phyloP scores from a whole-genome alignment of 306 rosid genomes.

The Sechiopsis laciniata region DNA sequence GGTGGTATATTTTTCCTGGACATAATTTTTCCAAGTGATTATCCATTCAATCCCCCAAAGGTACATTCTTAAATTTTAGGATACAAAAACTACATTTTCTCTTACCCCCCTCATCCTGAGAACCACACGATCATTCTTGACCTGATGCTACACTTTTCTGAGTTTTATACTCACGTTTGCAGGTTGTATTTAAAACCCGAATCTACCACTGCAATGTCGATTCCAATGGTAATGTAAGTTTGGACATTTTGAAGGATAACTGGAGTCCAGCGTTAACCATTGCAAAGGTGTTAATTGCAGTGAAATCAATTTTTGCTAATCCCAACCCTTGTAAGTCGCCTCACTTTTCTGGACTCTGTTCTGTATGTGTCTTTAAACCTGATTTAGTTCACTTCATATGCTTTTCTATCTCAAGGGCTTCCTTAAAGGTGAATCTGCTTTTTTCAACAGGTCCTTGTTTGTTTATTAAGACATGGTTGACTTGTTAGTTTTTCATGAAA shows the following conservation, averaged over 20 bases:
- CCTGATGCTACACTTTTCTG: neutral
- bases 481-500: neutral
- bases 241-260: conserved; percentile 68
- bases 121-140: neutral
- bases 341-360: neutral
- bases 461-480: neutral
- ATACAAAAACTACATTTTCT: neutral
- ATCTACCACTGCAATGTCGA: conserved; percentile 85
- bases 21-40: conserved; percentile 64
- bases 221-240: conserved; percentile 47
- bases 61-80: conserved; percentile 28
- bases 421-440: neutral
- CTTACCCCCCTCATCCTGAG: neutral
- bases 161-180: conserved; percentile 23
- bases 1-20: conserved; percentile 88
- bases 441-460: neutral
- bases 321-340: conserved; percentile 73
- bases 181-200: conserved; percentile 84
- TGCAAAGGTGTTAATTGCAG: conserved; percentile 63
- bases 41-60: conserved; percentile 87
- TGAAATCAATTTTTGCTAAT: conserved; percentile 55
- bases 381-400: neutral
- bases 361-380: neutral
- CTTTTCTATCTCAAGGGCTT: neutral
- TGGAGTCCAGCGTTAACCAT: conserved; percentile 97